Evolutionary conservation across 345 rosid species (phyloP).

Genomic region (Populus nigra): DNA sequence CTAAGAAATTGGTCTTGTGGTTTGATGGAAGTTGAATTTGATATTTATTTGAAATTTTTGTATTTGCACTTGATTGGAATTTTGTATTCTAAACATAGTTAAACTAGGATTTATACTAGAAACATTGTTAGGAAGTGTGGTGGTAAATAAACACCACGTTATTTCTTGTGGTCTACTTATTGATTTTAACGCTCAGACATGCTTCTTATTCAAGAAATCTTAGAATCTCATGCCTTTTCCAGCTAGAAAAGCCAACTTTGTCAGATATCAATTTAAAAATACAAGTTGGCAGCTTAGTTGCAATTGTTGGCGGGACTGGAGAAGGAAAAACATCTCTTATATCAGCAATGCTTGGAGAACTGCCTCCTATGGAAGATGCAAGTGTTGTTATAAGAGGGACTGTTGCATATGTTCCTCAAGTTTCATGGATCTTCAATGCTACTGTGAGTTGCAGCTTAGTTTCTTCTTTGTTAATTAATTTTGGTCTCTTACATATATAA

Average conservation of each 20-base stretch:
- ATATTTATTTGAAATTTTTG: not conserved
- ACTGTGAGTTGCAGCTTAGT: conserved; percentile 53
- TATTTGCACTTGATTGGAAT: not conserved
- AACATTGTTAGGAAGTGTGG: not conserved
- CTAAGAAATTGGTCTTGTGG: not conserved
- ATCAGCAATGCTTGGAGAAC: conserved; percentile 99
- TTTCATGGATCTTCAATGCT: conserved; percentile 99
- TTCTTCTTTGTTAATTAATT: not conserved
- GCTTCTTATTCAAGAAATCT: not conserved
- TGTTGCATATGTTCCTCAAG: conserved; percentile 95
- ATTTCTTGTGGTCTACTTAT: not conserved
- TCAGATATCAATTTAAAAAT: conserved; percentile 82
- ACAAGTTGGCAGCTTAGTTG: conserved; percentile 88
- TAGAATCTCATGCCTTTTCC: conserved; percentile 13
- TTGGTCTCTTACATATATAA: not conserved
- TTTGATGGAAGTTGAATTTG: not conserved
- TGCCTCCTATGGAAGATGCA: conserved; percentile 65
- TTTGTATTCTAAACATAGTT: not conserved
- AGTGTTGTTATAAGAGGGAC: conserved; percentile 67
- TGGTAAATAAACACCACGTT: not conserved
- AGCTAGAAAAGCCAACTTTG: conserved; percentile 85
- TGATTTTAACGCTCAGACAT: not conserved
- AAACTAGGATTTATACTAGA: not conserved
- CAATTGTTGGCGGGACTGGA: conserved; percentile 94
- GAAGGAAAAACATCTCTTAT: conserved; percentile 97